Base-by-base conservation (phyloP, 1,139 yeast species). In the Kodamaea arcana region DNA sequence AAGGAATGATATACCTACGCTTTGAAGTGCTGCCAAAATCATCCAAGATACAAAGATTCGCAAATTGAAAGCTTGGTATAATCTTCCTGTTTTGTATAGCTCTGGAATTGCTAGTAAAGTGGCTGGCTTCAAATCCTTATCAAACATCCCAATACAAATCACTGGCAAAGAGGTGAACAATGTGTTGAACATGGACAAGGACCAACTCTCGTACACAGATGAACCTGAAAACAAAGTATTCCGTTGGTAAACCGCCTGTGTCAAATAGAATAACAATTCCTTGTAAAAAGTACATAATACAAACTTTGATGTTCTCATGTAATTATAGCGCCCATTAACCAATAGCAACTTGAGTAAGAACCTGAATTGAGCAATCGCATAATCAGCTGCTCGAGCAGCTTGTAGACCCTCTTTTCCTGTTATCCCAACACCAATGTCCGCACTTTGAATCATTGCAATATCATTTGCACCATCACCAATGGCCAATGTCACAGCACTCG, bases 401-500 rank as follows among this genome's bases (percentile, higher is more conserved):
- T 92, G 98, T 31, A 92, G 63, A 2, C 98, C 98, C 62, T 92
- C 98, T 48, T 83, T 84, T 31, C 98, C 98, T 1, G 97, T 90
- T 36, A 92, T 92, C 27, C 98, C 98, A 42, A 92, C 80, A 15
- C 99, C 99, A 38, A 92, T 90, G 60, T 92, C 97, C 0, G 98
- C 99, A 52, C 95, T 84, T 62, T 92, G 97, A 44, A 92, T 92
- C 99, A 92, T 92, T 2, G 98, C 97, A 56, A 92, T 88, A 58
- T 92, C 99, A 54, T 92, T 92, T 1, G 99, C 98, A 48, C 99
- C 99, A 62, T 92, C 99, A n/a, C 98, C 99, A 53, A 94, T 86
- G 0, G 98, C 98, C 41, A 94, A 69, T 0, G 97, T 87, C 5
- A 92, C 96, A 20, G 85, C 69, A 7, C 66, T 63, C 34, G 71